Base-by-base conservation (phyloP, 1,139 yeast species). In the Geotrichum bryndzae region DNA sequence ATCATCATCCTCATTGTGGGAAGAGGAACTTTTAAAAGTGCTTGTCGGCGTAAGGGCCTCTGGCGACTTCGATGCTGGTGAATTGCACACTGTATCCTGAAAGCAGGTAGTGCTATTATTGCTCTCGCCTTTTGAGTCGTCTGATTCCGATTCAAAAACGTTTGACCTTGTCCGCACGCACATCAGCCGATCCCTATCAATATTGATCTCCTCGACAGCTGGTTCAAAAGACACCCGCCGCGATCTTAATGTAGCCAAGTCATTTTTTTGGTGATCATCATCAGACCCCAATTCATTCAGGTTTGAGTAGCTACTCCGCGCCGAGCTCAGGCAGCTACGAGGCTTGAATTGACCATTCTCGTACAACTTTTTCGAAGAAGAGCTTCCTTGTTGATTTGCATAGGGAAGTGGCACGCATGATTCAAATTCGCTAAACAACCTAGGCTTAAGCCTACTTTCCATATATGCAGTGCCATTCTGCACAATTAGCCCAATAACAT, bases 381-480 rank as follows among this genome's bases (percentile, higher is more conserved):
- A 18, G n/a, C 48, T 18, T 15, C 48, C 48, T 5, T 23, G 18
- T 15, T n/a, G n/a, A 41, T 23, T 23, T 23, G 18, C 22, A 41
- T 41, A 10, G 1, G 22, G 48, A 1, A n/a, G 48, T 18, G 22
- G n/a, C 23, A n/a, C 22, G 10, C 48, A 10, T 23, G 22, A 15
- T 15, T 41, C 18, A n/a, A 41, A 41, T n/a, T n/a, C 13, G 18
- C 18, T 18, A 15, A 41, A 41, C 48, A 41, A 41, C 18, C 48
- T 23, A 5, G 48, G 10, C 13, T 41, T 41, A 5, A n/a, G 48
- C 18, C 22, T 13, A n/a, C 22, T 41, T n/a, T 15, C 22, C 18
- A 41, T n/a, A 18, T n/a, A 79, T 22, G 81, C 80, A 67, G 78
- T 79, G 18, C 82, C 82, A 63, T 79, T 79, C 67, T 80, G 82